These are phyloP conservation scores for Lactarius hatsudake DNA, from an alignment of 768 basidiomycete genomes.

Conservation along the genomic window DNA sequence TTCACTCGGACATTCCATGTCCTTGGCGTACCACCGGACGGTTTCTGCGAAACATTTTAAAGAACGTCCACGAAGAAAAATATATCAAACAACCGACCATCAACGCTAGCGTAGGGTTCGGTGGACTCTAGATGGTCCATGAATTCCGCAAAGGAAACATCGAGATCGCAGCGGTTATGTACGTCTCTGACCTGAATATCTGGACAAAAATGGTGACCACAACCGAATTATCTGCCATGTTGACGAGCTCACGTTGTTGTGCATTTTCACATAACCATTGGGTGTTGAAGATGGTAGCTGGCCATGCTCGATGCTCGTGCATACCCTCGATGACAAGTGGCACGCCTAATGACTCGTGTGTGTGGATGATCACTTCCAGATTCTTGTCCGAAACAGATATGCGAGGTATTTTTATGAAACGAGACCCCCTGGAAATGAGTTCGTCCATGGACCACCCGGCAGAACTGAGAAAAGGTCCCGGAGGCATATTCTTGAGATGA, in stretches of 20 bases:
- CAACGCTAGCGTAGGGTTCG: not conserved
- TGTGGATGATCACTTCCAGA: slow-evolving; percentile 25
- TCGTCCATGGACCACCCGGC: slow-evolving; percentile 49
- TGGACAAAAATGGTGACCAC: slow-evolving; percentile 30
- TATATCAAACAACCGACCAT: slow-evolving; percentile 16
- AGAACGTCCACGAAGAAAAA: not conserved
- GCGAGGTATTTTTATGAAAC: slow-evolving; percentile 46
- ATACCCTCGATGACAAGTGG: slow-evolving; percentile 67
- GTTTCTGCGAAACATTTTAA: slow-evolving; percentile 41
- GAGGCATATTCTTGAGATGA: slow-evolving; percentile 5
- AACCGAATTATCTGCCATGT: not conserved
- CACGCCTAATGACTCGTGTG: slow-evolving; percentile 47
- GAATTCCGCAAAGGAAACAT: slow-evolving; percentile 52
- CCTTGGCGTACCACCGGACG: slow-evolving; percentile 74
- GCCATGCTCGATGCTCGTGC: slow-evolving; percentile 57
- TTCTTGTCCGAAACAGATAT: slow-evolving; percentile 35
- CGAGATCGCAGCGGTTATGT: slow-evolving; percentile 51
- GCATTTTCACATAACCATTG: slow-evolving; percentile 49
- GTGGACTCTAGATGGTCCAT: slow-evolving; percentile 33
- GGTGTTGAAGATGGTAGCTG: slow-evolving; percentile 48
- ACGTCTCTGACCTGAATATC: slow-evolving; percentile 65
- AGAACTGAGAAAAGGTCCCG: slow-evolving; percentile 10
- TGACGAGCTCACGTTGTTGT: slow-evolving; percentile 22
- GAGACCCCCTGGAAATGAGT: slow-evolving; percentile 39
- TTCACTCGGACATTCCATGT: slow-evolving; percentile 59